Conservation (phyloP, 352 stramenopile species). For the Phytophthora sp. region DNA sequence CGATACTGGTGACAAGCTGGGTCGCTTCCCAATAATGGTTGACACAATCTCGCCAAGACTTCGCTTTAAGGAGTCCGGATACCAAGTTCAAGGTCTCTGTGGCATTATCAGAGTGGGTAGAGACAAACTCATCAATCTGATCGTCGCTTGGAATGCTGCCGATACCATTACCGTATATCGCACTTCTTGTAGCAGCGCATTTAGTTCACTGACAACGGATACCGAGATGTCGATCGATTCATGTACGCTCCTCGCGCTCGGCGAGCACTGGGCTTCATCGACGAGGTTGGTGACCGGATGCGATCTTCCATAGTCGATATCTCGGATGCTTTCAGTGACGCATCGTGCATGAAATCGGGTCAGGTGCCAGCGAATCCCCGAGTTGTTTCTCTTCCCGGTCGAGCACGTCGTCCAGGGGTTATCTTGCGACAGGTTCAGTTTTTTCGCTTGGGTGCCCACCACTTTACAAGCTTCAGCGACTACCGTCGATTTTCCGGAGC, state of each 20-base stretch:
- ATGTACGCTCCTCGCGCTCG: background rate
- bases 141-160: background rate
- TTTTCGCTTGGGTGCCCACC: constrained; percentile 12
- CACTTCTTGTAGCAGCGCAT: background rate
- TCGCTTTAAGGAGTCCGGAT: constrained; percentile 3
- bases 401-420: constrained; percentile 10
- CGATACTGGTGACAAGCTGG: background rate
- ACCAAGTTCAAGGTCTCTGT: background rate
- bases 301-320: background rate
- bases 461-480: constrained; percentile 35
- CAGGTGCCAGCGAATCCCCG: background rate
- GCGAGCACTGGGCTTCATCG: background rate
- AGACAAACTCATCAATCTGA: background rate
- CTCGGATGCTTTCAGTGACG: background rate
- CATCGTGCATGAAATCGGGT: background rate
- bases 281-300: background rate
- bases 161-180: background rate
- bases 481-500: constrained; percentile 8
- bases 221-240: background rate
- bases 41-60: constrained; percentile 3
- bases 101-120: background rate
- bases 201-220: background rate
- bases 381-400: constrained; percentile 5
- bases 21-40: constrained; percentile 9
- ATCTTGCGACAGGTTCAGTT: background rate